Percentiles rank a stretch among this genome's conserved stretches.
These are phyloP conservation scores for Austroboletus novae-zelandiae DNA, from an alignment of 1,284 basidiomycete species.

Conservation along the genomic window DNA sequence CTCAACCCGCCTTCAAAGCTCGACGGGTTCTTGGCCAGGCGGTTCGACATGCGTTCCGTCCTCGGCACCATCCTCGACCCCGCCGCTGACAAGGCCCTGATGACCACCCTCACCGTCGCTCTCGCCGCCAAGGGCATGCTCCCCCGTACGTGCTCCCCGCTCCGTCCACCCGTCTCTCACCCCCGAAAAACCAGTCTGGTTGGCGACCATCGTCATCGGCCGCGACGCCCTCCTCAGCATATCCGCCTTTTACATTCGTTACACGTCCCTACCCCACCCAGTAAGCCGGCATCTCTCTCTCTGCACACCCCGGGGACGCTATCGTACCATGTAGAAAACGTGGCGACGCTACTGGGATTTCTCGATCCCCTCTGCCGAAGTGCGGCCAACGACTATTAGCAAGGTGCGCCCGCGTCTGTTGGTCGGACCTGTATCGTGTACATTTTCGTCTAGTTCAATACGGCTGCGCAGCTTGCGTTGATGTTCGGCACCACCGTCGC, in stretches of 20 bases:
- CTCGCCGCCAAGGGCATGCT: constrained; percentile 82
- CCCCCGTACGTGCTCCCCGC: constrained; percentile 57
- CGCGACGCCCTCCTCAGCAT: constrained; percentile 86
- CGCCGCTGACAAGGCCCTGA: constrained; percentile 93
- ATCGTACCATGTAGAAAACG: constrained; percentile 67
- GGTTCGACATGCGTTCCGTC: constrained; percentile 83
- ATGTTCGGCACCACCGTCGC: constrained; percentile 88
- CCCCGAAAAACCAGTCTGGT: constrained; percentile 58
- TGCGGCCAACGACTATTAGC: constrained; percentile 86
- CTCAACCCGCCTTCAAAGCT: constrained; percentile 44
- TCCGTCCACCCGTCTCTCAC: not conserved
- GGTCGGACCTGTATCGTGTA: not conserved
- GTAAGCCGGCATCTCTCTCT: constrained; percentile 44
- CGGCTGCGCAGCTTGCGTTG: constrained; percentile 85
- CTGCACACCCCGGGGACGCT: too few species aligned
- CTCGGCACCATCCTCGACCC: constrained; percentile 95
- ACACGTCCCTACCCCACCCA: constrained; percentile 83
- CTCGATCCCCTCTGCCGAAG: constrained; percentile 90
- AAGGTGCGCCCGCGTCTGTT: constrained; percentile 53
- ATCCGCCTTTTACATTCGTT: constrained; percentile 94
- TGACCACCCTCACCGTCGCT: constrained; percentile 92
- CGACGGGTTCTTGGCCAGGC: constrained; percentile 89
- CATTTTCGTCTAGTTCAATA: constrained; percentile 69
- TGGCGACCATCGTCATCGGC: constrained; percentile 86
- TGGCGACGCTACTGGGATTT: constrained; percentile 93